Evolutionary conservation across 257 asterid species (phyloP).

Genomic region (Penstemon newberryi): DNA sequence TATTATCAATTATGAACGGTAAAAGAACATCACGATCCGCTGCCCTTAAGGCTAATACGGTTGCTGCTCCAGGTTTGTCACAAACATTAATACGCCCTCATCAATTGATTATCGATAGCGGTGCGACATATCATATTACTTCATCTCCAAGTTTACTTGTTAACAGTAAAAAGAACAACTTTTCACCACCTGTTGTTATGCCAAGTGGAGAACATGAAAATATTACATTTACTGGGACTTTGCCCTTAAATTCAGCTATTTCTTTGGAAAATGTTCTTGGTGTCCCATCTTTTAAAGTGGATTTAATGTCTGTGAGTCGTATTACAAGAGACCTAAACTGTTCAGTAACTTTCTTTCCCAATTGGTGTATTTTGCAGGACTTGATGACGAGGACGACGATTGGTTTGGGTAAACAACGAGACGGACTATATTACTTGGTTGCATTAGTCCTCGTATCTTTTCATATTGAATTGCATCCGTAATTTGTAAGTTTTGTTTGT

Average conservation of each 20-base stretch:
- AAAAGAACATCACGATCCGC: background rate
- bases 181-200: no score
- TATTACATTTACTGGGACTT: background rate
- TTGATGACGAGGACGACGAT: slow-evolving; percentile 4
- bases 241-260: background rate
- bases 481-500: no score
- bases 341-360: background rate
- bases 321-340: background rate
- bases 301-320: background rate
- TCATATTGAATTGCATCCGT: no score
- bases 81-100: no score
- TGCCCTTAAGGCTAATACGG: background rate
- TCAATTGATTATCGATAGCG: background rate
- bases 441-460: background rate
- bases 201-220: background rate
- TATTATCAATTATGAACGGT: slow-evolving; percentile 16
- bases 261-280: background rate
- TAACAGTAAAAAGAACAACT: background rate
- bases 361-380: background rate
- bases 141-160: background rate
- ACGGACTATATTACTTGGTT: slow-evolving; percentile 7
- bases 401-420: slow-evolving; percentile 2
- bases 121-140: background rate
- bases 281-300: background rate
- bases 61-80: slow-evolving; percentile 3